Evolutionary conservation across 2,329 filamentous ascomycete genomes (phyloP), one percentile per base, ranked within the genome.

Genomic region (Grosmannia clavigera): DNA sequence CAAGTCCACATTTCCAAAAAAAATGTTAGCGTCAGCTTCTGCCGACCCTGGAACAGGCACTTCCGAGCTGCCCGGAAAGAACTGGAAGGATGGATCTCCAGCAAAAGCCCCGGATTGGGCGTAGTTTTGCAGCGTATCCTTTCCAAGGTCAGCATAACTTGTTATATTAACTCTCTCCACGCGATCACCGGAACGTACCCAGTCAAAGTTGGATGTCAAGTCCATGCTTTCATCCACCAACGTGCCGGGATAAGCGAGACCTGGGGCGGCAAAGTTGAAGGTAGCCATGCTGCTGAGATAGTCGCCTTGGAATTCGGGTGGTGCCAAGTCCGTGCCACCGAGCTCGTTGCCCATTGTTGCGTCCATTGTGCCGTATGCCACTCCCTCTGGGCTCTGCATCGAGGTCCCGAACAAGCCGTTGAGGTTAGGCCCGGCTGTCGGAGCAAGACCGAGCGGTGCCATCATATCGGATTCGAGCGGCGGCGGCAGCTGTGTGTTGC

Each of bases 91-190:
- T 60, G 78, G 76, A 38, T 82, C 79, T 3, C 73, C 70, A 31
- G 75, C 78, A 74, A 79, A 83, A 51, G 75, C 76, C 16, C 78
- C 75, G n/a, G 70, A 76, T 58, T 84, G 81, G 0, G 81, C 76
- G 62, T 79, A 83, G 58, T 76, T 82, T 62, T 84, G 81, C 55
- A 84, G 78, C 14, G 78, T 76, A 52, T 77, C 76, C 81, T 83
- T 58, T 43, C 5, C 62, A 11, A 33, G 50, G 40, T 46, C 19
- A 58, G 38, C 9, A 35, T 16, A 27, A 40, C 14, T 31, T 38
- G 2, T 35, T 9, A 9, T 6, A 19, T 29, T 7, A 14, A 25
- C 12, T 16, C 14, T 25, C 11, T 14, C 5, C 48, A 27, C 22
- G 5, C 25, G 25, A 43, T 33, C 27, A 16, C 22, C 14, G 52